phyloP scores from a whole-genome alignment of 352 stramenopile species.

The Phytophthora agathidicida region DNA sequence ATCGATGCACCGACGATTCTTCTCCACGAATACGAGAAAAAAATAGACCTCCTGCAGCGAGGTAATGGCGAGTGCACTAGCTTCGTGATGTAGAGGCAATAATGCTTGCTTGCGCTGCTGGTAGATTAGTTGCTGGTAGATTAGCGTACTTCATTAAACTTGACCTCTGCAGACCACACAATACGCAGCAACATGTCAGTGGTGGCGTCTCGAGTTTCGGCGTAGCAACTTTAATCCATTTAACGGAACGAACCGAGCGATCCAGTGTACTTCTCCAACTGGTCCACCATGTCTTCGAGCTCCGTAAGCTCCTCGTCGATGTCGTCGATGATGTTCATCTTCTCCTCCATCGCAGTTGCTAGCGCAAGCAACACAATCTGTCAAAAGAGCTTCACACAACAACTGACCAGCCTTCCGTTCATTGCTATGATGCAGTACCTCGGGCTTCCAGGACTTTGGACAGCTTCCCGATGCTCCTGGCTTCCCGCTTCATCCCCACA shows the following conservation, averaged over 20 bases:
- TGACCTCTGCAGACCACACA: constrained; percentile 53
- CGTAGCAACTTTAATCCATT: no score
- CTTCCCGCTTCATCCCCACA: constrained; percentile 58
- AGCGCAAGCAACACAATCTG: neutral
- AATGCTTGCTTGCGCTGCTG: neutral
- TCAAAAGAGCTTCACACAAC: neutral
- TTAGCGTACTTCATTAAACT: constrained; percentile 70
- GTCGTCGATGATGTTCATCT: constrained; percentile 81
- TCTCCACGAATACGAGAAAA: constrained; percentile 5
- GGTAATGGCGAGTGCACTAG: no score
- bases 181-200: constrained; percentile 10
- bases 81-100: no score
- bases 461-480: constrained; percentile 63
- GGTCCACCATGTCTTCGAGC: constrained; percentile 89
- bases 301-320: constrained; percentile 87
- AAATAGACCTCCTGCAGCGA: no score
- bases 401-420: neutral
- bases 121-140: neutral
- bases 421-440: constrained; percentile 39
- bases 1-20: neutral
- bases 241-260: constrained; percentile 54
- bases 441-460: constrained; percentile 71
- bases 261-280: constrained; percentile 80
- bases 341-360: constrained; percentile 69
- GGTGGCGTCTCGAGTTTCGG: no score